phyloP scores from a whole-genome alignment of 345 rosid genomes.

The Brassica nigra region DNA sequence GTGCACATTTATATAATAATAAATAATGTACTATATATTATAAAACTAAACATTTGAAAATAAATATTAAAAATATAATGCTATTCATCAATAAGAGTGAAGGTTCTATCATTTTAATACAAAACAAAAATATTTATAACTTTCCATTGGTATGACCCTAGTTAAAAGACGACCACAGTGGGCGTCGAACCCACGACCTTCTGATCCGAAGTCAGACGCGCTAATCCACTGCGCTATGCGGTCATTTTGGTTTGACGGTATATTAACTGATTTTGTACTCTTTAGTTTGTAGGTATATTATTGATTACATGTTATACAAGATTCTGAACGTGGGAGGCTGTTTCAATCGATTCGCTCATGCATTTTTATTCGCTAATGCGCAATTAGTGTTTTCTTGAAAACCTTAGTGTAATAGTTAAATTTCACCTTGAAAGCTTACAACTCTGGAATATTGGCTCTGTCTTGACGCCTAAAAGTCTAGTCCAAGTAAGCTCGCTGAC shows the following conservation, averaged over 20 bases:
- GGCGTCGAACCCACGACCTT: slow-evolving; percentile 96
- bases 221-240: slow-evolving; percentile 99
- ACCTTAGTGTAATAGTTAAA: background rate
- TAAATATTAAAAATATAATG: no score
- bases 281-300: background rate
- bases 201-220: slow-evolving; percentile 99
- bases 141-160: no score
- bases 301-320: background rate
- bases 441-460: background rate
- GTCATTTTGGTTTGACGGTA: slow-evolving; percentile 18
- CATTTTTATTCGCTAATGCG: background rate
- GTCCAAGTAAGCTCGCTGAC: background rate
- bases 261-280: background rate
- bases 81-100: no score
- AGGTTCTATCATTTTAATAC: no score
- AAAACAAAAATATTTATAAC: no score
- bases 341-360: background rate
- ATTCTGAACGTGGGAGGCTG: background rate
- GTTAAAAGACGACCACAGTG: slow-evolving; percentile 30
- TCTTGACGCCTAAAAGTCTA: background rate
- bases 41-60: no score
- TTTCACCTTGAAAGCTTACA: background rate
- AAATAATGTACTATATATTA: no score
- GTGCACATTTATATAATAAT: no score
- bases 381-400: background rate